A percentile compares a stretch with the other conserved stretches of the same genome.
Conservation (phyloP, 148 eudicot genomes). For the Oxyria digyna region DNA sequence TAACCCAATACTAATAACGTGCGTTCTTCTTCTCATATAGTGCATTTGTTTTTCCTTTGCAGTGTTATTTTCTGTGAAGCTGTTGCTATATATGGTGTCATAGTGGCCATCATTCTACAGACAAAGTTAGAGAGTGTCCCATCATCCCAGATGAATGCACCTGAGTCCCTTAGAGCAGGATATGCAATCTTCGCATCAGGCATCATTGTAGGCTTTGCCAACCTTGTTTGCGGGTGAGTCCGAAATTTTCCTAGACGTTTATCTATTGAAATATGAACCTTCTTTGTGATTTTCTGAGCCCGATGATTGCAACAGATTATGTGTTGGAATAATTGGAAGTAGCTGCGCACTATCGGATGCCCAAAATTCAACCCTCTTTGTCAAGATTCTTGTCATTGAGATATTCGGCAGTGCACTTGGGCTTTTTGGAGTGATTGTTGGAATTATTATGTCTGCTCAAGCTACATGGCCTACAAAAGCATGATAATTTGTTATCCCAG, state of each 20-base stretch:
- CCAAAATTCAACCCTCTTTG: conserved; percentile 90
- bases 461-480: conserved; percentile 77
- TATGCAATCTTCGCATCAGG: conserved; percentile 92
- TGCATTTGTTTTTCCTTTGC: conserved; percentile 6
- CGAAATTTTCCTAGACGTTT: not conserved
- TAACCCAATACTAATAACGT: not conserved
- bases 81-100: conserved; percentile 97
- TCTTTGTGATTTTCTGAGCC: not conserved
- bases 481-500: not conserved
- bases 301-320: conserved; percentile 36
- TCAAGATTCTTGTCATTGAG: conserved; percentile 91
- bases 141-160: conserved; percentile 38
- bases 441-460: conserved; percentile 98
- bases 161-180: conserved; percentile 92
- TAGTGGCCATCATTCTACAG: conserved; percentile 92
- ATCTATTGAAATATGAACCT: not conserved
- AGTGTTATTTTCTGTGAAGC: conserved; percentile 98
- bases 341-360: conserved; percentile 98
- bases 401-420: conserved; percentile 98
- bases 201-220: conserved; percentile 91
- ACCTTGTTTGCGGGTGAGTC: conserved; percentile 90
- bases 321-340: conserved; percentile 98
- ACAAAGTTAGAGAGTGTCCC: conserved; percentile 93
- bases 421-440: conserved; percentile 93
- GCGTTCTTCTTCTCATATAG: not conserved